phyloP scores from a whole-genome alignment of 1,139 yeast species.

The Blastobotrys proliferans region DNA sequence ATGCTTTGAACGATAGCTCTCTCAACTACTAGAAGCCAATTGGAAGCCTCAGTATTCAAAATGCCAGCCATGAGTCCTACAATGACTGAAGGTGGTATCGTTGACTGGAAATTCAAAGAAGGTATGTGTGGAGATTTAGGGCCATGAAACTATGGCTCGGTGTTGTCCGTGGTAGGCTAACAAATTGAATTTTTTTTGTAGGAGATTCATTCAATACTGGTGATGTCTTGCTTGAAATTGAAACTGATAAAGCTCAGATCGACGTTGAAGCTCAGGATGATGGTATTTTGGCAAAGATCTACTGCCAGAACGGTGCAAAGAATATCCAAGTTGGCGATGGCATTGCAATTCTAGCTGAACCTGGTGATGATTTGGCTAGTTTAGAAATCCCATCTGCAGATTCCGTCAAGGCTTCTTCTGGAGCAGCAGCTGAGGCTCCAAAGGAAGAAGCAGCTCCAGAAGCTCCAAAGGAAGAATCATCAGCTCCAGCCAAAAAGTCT shows the following conservation, averaged over 20 bases:
- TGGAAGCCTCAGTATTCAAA: constrained; percentile 56
- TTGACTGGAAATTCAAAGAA: constrained; percentile 83
- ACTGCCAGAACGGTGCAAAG: constrained; percentile 64
- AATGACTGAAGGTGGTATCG: constrained; percentile 96
- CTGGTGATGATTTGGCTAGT: constrained; percentile 69
- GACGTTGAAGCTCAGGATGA: constrained; percentile 94
- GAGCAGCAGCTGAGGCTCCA: constrained; percentile 9
- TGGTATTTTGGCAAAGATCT: constrained; percentile 78
- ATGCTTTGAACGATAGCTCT: constrained; percentile 2
- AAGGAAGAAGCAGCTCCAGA: constrained; percentile 12
- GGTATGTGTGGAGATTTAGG: too few species aligned
- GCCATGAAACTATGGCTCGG: too few species aligned
- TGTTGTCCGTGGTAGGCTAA: background rate
- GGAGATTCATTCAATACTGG: constrained; percentile 70
- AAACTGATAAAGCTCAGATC: constrained; percentile 90
- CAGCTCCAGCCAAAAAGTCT: constrained; percentile 17
- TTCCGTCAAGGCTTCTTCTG: constrained; percentile 18
- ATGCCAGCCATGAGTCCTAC: constrained; percentile 99
- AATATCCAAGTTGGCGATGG: constrained; percentile 84
- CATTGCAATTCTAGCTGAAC: constrained; percentile 85
- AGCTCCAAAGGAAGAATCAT: constrained; percentile 15
- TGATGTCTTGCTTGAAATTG: constrained; percentile 82
- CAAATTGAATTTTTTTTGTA: constrained; percentile 6
- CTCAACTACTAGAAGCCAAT: constrained; percentile 4
- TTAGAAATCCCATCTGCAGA: constrained; percentile 54